phyloP scores from a whole-genome alignment of 208 protist species.

The Strigomonas oncopelti region DNA sequence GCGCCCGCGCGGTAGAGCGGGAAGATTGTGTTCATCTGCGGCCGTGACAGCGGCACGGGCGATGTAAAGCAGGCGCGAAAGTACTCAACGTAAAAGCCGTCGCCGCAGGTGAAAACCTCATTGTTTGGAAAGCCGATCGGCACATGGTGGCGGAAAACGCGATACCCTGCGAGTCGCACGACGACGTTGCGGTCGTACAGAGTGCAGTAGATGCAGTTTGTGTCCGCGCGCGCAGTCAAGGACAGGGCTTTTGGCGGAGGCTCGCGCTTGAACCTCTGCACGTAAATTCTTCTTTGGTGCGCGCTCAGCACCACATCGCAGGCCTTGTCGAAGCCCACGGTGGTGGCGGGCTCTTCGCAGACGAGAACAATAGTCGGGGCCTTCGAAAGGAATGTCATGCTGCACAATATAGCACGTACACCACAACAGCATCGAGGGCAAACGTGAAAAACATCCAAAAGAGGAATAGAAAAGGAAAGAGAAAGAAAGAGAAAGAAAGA shows the following conservation, averaged over 20 bases:
- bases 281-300: neutral
- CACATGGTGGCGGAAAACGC: neutral
- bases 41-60: neutral
- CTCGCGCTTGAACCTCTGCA: neutral
- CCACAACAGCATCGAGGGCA: neutral
- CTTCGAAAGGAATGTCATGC: neutral
- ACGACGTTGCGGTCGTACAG: neutral
- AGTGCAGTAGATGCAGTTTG: neutral
- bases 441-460: neutral
- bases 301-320: neutral
- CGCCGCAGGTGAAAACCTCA: neutral
- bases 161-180: neutral
- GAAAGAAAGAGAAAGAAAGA: neutral
- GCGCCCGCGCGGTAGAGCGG: neutral
- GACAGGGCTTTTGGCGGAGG: neutral
- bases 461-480: slow-evolving; percentile 3
- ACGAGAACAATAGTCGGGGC: neutral
- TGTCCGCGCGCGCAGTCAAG: neutral
- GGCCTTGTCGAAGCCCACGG: neutral
- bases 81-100: neutral
- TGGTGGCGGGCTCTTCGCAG: neutral
- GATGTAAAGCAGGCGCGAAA: neutral
- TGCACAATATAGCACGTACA: neutral
- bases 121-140: neutral
- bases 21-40: neutral